These are phyloP conservation scores for Podila clonocystis DNA, from an alignment of 192 early-diverging fungal species.

Conservation along the genomic window DNA sequence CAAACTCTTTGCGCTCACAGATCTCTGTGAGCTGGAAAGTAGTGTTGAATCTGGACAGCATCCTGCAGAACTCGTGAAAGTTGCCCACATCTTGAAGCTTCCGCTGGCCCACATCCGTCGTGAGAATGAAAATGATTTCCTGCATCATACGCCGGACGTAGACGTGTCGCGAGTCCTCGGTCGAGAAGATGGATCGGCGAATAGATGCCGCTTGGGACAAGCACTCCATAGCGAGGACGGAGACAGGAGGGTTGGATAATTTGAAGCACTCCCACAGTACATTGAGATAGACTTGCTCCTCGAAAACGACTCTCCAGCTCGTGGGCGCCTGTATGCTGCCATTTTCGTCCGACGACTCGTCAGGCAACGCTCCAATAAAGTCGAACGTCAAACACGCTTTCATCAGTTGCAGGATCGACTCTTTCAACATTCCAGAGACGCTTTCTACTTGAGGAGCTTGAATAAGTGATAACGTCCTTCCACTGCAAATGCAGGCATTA, in stretches of 20 bases:
- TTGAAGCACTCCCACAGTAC: constrained; percentile 41
- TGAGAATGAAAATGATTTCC: constrained; percentile 74
- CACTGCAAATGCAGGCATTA: too few relatives aligned
- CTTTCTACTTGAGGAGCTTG: constrained; percentile 7
- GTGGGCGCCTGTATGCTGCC: constrained; percentile 37
- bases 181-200: constrained; percentile 82
- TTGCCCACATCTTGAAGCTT: constrained; percentile 76
- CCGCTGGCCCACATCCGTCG: constrained; percentile 57
- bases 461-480: not conserved
- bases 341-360: constrained; percentile 36
- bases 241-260: constrained; percentile 9
- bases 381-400: constrained; percentile 37
- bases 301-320: constrained; percentile 31
- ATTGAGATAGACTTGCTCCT: constrained; percentile 33
- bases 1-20: constrained; percentile 69
- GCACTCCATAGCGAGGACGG: constrained; percentile 69
- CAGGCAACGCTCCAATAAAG: constrained; percentile 37
- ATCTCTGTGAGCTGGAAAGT: constrained; percentile 85
- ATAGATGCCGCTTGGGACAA: constrained; percentile 82
- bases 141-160: constrained; percentile 77
- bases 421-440: constrained; percentile 21
- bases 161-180: constrained; percentile 70
- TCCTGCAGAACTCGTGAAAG: constrained; percentile 86
- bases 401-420: constrained; percentile 18
- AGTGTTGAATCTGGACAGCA: constrained; percentile 83